phyloP scores from a whole-genome alignment of 2,329 filamentous ascomycete genomes.

The Nectriaceae sp. region DNA sequence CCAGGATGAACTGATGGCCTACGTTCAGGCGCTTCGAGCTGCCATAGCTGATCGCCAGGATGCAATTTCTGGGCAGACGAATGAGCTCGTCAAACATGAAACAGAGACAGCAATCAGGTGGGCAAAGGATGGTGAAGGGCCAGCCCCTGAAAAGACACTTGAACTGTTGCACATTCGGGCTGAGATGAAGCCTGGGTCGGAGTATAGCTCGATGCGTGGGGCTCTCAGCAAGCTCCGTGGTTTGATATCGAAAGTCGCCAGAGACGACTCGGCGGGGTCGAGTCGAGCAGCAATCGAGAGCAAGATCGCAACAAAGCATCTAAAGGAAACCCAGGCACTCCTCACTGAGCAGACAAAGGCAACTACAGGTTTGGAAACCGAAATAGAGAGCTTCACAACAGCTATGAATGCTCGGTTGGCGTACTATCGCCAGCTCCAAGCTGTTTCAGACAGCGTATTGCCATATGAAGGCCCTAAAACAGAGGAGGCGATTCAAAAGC shows the following conservation, averaged over 20 bases:
- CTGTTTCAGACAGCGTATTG: conserved; percentile 84
- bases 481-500: conserved; percentile 45
- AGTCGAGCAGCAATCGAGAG: conserved; percentile 67
- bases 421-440: conserved; percentile 88
- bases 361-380: conserved; percentile 57
- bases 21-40: conserved; percentile 76
- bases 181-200: conserved; percentile 48
- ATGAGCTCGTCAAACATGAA: conserved; percentile 74
- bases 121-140: conserved; percentile 66
- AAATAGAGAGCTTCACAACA: conserved; percentile 73
- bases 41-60: conserved; percentile 78
- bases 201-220: conserved; percentile 67
- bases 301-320: conserved; percentile 62
- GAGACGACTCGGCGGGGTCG: conserved; percentile 27
- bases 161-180: conserved; percentile 52
- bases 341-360: conserved; percentile 54
- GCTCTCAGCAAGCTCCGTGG: conserved; percentile 70
- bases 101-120: conserved; percentile 60
- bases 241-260: conserved; percentile 57
- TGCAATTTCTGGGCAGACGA: conserved; percentile 75
- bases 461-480: conserved; percentile 68
- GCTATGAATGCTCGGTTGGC: conserved; percentile 86
- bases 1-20: conserved; percentile 87
- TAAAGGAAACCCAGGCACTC: conserved; percentile 60
- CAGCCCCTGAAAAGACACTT: conserved; percentile 65